Percentiles rank a stretch among this genome's conserved stretches.
These are phyloP conservation scores for Penicillium chermesinum DNA, from an alignment of 495 filamentous ascomycete genomes.

Conservation along the genomic window DNA sequence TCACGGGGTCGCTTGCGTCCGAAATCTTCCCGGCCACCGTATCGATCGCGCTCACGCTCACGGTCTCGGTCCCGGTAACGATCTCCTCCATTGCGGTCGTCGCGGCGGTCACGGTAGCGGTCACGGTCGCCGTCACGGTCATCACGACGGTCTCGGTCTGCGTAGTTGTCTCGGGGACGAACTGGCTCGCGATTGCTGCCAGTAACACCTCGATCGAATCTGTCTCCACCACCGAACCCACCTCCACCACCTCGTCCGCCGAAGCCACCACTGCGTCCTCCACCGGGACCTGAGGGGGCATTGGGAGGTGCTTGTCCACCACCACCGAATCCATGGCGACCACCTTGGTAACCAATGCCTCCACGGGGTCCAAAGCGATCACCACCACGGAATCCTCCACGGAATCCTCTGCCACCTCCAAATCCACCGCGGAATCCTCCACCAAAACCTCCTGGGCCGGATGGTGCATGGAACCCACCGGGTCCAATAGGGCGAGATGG, in stretches of 20 bases:
- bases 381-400: conserved; percentile 57
- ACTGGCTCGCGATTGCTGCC: conserved; percentile 54
- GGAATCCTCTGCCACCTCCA: conserved; percentile 31
- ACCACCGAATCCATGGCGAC: conserved; percentile 54
- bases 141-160: conserved; percentile 52
- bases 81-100: conserved; percentile 17
- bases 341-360: conserved; percentile 57
- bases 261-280: conserved; percentile 47
- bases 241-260: conserved; percentile 48
- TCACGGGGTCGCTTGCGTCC: conserved; percentile 55
- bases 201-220: conserved; percentile 45
- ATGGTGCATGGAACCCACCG: conserved; percentile 54
- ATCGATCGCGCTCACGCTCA: conserved; percentile 46
- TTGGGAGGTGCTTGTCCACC: conserved; percentile 65
- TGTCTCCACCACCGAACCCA: conserved; percentile 44
- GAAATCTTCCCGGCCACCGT: conserved; percentile 55
- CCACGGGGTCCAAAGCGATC: conserved; percentile 60
- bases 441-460: conserved; percentile 64
- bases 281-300: conserved; percentile 75
- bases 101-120: conserved; percentile 44
- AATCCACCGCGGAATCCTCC: conserved; percentile 49
- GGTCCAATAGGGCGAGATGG: conserved; percentile 63
- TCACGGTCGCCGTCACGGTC: conserved; percentile 55
- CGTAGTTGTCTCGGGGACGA: conserved; percentile 42
- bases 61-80: conserved; percentile 15